Base-by-base conservation (phyloP, 179 eudicot genomes). In the Silene coronaria region DNA sequence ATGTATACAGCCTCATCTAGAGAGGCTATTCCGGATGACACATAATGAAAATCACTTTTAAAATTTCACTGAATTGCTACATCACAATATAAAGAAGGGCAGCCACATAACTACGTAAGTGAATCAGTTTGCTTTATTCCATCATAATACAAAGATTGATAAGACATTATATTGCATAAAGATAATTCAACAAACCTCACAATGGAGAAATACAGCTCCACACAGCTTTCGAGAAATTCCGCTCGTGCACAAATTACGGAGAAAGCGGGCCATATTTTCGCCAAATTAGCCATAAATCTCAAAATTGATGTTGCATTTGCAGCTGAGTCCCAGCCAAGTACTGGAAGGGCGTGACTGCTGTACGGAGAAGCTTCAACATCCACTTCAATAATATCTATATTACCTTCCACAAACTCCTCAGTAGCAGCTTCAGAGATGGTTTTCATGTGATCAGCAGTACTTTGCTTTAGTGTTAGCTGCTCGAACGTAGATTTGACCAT, bases 311-410 rank as follows among this genome's bases (percentile, higher is more conserved):
- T 90, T 30, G 95, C 98, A 80, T 96, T 89, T 75, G 96, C 88
- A 78, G 97, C 93, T 34, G 97, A 83, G 77, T 91, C 93, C 78
- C 97, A 92, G 30, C 97, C 98, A 93, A 86, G 86, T 67, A 90
- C 72, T 46, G 89, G 86, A 3, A 90, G 89, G 21, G 89, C 90
- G 83, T 86, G 82, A 9, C 88, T 85, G 77, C 85, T 93, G 80
- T 88, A 89, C 90, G 84, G 88, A 62, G 83, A 80, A 71, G 89
- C 89, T 84, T 91, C 97, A 62, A 91, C 91, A 75, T 81, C 88
- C 79, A 90, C 90, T 80, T 96, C 98, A 75, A 87, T 86, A 84
- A 85, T 81, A 81, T 93, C 98, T 26, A 80, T 64, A 79, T 83
- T 80, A 69, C 73, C 93, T 59, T 86, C 91, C 55, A 80, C 86